Evolutionary conservation across 1,284 basidiomycete genomes (phyloP).

Genomic region (Prillingera fragicola): DNA sequence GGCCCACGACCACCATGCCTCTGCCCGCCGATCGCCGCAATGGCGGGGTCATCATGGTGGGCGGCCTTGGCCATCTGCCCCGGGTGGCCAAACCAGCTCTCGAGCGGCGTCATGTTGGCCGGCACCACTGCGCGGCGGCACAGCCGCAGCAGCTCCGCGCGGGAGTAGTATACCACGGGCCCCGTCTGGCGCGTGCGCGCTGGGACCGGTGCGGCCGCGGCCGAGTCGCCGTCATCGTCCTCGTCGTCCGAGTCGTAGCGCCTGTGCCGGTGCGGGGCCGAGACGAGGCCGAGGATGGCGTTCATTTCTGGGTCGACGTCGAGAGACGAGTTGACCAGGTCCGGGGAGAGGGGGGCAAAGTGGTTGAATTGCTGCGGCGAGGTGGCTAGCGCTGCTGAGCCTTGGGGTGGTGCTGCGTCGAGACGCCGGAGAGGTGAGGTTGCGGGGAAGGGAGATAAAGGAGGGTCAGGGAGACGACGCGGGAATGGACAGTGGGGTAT

Average conservation of each 20-base stretch:
- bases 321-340: constrained; percentile 27
- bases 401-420: background rate
- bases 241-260: background rate
- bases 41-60: constrained; percentile 37
- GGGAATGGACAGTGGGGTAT: too few species aligned
- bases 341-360: constrained; percentile 41
- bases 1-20: constrained; percentile 12
- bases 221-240: background rate
- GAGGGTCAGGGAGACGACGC: too few species aligned
- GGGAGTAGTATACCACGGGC: constrained; percentile 12
- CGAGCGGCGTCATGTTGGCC: constrained; percentile 6
- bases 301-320: constrained; percentile 26
- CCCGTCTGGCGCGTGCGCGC: constrained; percentile 1
- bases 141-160: constrained; percentile 11
- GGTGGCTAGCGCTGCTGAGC: constrained; percentile 8
- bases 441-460: background rate
- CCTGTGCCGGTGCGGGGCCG: constrained; percentile 1
- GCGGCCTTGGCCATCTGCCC: background rate
- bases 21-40: constrained; percentile 33
- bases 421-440: constrained; percentile 10
- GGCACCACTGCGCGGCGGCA: constrained; percentile 5
- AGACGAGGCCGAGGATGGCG: constrained; percentile 22
- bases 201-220: background rate
- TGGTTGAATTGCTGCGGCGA: constrained; percentile 36
- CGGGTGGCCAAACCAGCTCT: constrained; percentile 14